Evolutionary conservation across 768 basidiomycete genomes (phyloP), one percentile per base, ranked within the genome.

Genomic region (Boletus vinaceobasis): DNA sequence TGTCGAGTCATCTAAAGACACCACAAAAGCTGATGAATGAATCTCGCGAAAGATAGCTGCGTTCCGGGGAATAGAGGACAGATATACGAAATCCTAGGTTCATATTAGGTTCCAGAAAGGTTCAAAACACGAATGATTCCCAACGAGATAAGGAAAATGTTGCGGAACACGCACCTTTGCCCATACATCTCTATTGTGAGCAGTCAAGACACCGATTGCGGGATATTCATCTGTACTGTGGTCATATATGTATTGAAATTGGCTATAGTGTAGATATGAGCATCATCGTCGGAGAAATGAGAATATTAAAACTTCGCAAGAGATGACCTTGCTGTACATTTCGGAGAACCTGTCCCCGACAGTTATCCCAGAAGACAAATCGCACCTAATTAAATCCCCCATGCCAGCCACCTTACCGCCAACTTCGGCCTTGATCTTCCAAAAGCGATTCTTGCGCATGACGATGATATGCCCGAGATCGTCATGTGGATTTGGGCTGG

Each of bases 161-260:
- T 17, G 26, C 11, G 1, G 26, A 26, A 19, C 23, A 26, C 70
- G 32, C 46, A 90, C 91, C 78, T 90, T 87, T 6, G 93, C 87
- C 95, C 95, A 98, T 29, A 83, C 65, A 74, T 96, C 93, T 51
- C 95, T 82, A 65, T 92, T 86, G 27, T 86, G 84, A 5, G 87
- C 82, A 2, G 88, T 83, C 63, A 98, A 73, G 11, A 87, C 80
- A 23, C 94, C 93, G 29, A 93, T 80, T 17, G 83, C 85, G 17
- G 90, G 85, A 57, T 86, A 86, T 58, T 81, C 80, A 23, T 79
- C 68, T 0, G 68, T 72, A 11, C 88, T 84, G 62, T 84, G 77
- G 44, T 85, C 80, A 55, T 87, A 85, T 57, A 93, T 86, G 57
- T 86, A 66, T 56, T 87, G 76, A 27, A 93, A 79, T 65, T 90